phyloP scores from a whole-genome alignment of 2,329 filamentous ascomycete genomes.

The Raffaelea deltoideospora region DNA sequence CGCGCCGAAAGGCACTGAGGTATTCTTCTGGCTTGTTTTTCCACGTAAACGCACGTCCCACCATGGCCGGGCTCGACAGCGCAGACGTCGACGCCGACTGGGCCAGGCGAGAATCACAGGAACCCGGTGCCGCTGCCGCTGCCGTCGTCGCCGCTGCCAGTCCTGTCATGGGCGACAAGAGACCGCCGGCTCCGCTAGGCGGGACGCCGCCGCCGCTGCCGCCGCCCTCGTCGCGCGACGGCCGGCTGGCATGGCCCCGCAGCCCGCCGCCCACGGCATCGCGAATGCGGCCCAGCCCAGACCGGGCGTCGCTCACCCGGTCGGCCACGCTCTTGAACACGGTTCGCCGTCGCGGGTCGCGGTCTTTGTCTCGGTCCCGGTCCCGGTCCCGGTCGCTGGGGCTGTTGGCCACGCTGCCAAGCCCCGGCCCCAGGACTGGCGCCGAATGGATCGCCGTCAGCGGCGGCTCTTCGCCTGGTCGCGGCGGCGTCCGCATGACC shows the following conservation, averaged over 20 bases:
- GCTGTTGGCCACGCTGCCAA: too few species aligned
- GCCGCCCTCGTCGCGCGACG: conserved; percentile 42
- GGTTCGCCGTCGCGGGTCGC: conserved; percentile 42
- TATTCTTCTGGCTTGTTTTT: conserved; percentile 50
- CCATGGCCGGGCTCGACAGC: conserved; percentile 22
- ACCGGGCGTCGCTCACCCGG: conserved; percentile 66
- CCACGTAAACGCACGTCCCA: conserved; percentile 44
- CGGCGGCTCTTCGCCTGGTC: not conserved
- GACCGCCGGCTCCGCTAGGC: too few species aligned
- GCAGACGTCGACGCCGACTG: conserved; percentile 16
- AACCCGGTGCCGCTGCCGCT: not conserved
- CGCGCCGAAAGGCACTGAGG: conserved; percentile 23
- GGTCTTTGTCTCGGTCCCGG: conserved; percentile 3
- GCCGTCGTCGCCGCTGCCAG: not conserved
- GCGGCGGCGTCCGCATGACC: too few species aligned
- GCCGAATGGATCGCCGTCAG: too few species aligned
- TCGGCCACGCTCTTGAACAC: conserved; percentile 69
- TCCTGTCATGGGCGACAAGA: conserved; percentile 13
- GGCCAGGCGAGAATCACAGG: too few species aligned
- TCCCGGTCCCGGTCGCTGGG: conserved; percentile 21
- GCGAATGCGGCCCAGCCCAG: conserved; percentile 71
- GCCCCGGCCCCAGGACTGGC: too few species aligned
- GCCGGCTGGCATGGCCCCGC: conserved; percentile 36
- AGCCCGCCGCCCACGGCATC: conserved; percentile 56
- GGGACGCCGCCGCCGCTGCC: conserved; percentile 7